A percentile compares a stretch with the other conserved stretches of the same genome.
phyloP scores from a whole-genome alignment of 352 stramenopile genomes.

The Thalassiosira mediterranea region DNA sequence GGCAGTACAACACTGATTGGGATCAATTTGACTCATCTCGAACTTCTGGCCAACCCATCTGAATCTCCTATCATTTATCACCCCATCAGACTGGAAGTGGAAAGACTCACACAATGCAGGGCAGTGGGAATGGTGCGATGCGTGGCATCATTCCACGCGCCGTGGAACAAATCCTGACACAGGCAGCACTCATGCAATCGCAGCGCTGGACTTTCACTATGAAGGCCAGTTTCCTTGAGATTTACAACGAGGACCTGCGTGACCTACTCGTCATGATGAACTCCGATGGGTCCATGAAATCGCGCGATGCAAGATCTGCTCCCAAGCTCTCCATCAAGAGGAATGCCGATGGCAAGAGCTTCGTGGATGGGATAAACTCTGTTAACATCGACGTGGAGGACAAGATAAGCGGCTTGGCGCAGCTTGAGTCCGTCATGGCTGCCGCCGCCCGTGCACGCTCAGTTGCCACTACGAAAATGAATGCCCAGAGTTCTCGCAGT shows the following conservation, averaged over 20 bases:
- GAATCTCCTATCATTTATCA: background rate
- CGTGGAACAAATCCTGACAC: conserved; percentile 94
- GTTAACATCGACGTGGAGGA: conserved; percentile 82
- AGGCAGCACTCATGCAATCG: conserved; percentile 76
- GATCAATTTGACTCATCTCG: too few species aligned
- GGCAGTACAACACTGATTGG: conserved; percentile 77
- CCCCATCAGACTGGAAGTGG: conserved; percentile 84
- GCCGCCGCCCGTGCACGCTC: conserved; percentile 92
- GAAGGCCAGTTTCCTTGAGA: conserved; percentile 98
- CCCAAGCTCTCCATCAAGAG: conserved; percentile 87
- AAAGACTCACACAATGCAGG: conserved; percentile 95
- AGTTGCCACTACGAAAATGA: conserved; percentile 96
- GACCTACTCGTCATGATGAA: conserved; percentile 91
- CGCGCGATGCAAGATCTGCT: conserved; percentile 12
- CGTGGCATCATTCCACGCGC: conserved; percentile 96
- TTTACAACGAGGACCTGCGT: conserved; percentile 99
- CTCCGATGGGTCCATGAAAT: conserved; percentile 30
- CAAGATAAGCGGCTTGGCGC: conserved; percentile 59
- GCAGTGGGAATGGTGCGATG: conserved; percentile 89
- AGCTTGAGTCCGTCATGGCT: conserved; percentile 84
- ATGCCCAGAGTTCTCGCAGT: conserved; percentile 95
- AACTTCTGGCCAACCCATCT: too few species aligned
- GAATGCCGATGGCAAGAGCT: conserved; percentile 81
- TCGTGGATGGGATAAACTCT: conserved; percentile 87
- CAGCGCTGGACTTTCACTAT: conserved; percentile 95